Percentiles rank a stretch among this genome's conserved stretches.
phyloP scores from a whole-genome alignment of 208 protist genomes.

The Crithidia mellificae region DNA sequence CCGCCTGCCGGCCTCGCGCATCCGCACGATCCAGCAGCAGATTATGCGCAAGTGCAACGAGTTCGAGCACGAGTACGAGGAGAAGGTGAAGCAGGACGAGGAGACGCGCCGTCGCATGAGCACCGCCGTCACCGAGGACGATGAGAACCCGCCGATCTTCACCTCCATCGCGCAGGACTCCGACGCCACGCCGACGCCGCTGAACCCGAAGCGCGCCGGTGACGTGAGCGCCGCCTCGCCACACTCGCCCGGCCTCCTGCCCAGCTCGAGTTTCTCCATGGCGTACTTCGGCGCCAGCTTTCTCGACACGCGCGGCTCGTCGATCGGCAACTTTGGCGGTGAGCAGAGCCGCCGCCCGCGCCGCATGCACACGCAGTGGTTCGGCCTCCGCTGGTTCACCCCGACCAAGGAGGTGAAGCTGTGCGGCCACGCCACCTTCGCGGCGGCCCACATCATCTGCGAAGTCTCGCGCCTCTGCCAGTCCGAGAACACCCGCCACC shows the following conservation, averaged over 20 bases:
- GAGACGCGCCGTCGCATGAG: slow-evolving; percentile 25
- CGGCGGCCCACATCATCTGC: slow-evolving; percentile 74
- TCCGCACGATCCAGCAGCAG: slow-evolving; percentile 47
- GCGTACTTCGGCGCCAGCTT: slow-evolving; percentile 49
- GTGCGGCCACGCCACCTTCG: slow-evolving; percentile 79
- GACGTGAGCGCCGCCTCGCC: slow-evolving; percentile 16
- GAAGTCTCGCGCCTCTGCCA: slow-evolving; percentile 48
- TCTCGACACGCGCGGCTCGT: slow-evolving; percentile 37
- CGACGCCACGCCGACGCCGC: slow-evolving; percentile 9
- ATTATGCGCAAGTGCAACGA: slow-evolving; percentile 54
- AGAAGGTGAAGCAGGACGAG: slow-evolving; percentile 53
- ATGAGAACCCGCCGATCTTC: slow-evolving; percentile 21
- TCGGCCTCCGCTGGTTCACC: slow-evolving; percentile 82
- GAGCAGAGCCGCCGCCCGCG: slow-evolving; percentile 38
- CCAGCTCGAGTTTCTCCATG: slow-evolving; percentile 54
- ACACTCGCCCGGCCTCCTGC: slow-evolving; percentile 42
- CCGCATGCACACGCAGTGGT: slow-evolving; percentile 69
- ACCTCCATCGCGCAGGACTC: slow-evolving; percentile 6
- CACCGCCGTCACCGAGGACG: slow-evolving; percentile 29
- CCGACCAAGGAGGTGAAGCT: slow-evolving; percentile 58
- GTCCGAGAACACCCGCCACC: slow-evolving; percentile 39
- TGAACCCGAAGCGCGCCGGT: slow-evolving; percentile 5
- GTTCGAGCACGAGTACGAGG: slow-evolving; percentile 64
- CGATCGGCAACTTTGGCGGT: slow-evolving; percentile 19
- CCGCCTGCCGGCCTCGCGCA: slow-evolving; percentile 53